Percentiles rank a stretch among this genome's conserved stretches.
Conservation (phyloP, 805 yeast species). For the Wickerhamia fluorescens region DNA sequence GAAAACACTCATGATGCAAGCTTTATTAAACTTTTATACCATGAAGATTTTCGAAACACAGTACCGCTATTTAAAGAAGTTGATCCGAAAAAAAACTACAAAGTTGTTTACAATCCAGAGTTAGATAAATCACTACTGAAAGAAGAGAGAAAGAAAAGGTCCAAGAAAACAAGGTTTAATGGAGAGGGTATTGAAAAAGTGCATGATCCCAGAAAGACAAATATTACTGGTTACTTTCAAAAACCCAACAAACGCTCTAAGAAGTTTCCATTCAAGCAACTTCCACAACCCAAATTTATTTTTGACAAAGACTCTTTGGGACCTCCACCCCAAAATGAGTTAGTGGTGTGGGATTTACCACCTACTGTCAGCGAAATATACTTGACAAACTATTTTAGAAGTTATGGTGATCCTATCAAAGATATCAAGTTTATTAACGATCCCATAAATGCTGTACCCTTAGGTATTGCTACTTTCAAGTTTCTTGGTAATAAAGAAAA, state of each 20-base stretch:
- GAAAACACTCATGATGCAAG: constrained; percentile 23
- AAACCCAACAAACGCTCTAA: constrained; percentile 34
- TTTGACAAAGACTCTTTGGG: constrained; percentile 73
- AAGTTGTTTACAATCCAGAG: constrained; percentile 46
- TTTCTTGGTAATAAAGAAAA: constrained; percentile 52
- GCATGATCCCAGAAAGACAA: constrained; percentile 38
- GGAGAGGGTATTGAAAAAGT: constrained; percentile 16
- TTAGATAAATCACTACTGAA: constrained; percentile 27
- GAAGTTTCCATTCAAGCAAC: constrained; percentile 35
- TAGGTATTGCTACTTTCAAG: constrained; percentile 61
- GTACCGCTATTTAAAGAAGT: constrained; percentile 6
- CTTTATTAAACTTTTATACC: constrained; percentile 25
- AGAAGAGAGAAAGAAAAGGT: constrained; percentile 21
- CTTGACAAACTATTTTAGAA: constrained; percentile 44
- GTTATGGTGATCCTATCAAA: constrained; percentile 49
- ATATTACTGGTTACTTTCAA: constrained; percentile 20
- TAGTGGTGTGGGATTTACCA: constrained; percentile 65
- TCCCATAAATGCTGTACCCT: constrained; percentile 69
- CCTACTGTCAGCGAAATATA: constrained; percentile 41
- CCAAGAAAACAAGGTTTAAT: constrained; percentile 35
- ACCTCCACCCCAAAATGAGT: constrained; percentile 61
- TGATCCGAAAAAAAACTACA: constrained; percentile 25
- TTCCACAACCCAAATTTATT: constrained; percentile 35
- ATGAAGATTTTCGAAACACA: constrained; percentile 11
- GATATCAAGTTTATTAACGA: constrained; percentile 57